These are phyloP conservation scores for Fusarium sp. DNA, from an alignment of 2,329 filamentous ascomycete species.

Conservation along the genomic window DNA sequence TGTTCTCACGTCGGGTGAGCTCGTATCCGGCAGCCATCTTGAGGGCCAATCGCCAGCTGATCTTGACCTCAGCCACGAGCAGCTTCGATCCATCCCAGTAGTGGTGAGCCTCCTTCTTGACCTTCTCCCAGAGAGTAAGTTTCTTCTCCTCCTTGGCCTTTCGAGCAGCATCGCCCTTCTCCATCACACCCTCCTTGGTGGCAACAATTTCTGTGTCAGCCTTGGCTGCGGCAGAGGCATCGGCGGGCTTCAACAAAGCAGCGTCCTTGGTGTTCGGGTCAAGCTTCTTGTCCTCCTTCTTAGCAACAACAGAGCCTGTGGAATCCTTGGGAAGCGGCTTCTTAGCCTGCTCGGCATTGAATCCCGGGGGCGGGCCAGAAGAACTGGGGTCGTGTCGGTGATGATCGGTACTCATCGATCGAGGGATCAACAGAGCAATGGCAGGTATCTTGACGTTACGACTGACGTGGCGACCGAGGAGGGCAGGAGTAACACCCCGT, in stretches of 20 bases:
- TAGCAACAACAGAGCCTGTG: slow-evolving; percentile 46
- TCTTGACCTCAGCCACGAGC: slow-evolving; percentile 88
- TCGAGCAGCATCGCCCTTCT: slow-evolving; percentile 67
- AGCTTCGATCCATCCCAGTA: slow-evolving; percentile 99
- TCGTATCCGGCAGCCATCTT: slow-evolving; percentile 99
- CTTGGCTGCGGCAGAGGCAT: slow-evolving; percentile 45
- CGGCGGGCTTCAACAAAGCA: slow-evolving; percentile 30
- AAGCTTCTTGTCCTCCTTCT: slow-evolving; percentile 48
- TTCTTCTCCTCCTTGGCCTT: slow-evolving; percentile 80
- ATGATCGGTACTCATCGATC: slow-evolving; percentile 67
- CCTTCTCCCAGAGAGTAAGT: slow-evolving; percentile 86
- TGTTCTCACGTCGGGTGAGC: slow-evolving; percentile 89
- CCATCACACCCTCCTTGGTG: slow-evolving; percentile 66
- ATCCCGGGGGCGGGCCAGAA: slow-evolving; percentile 82
- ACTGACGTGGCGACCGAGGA: slow-evolving; percentile 58
- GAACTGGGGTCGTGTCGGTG: slow-evolving; percentile 61
- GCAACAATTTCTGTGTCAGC: slow-evolving; percentile 53
- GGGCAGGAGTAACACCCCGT: slow-evolving; percentile 56
- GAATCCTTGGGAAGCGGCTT: slow-evolving; percentile 75
- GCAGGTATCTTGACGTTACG: slow-evolving; percentile 59
- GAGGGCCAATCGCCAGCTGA: slow-evolving; percentile 88
- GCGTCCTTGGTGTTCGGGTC: slow-evolving; percentile 27
- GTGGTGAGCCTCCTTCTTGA: slow-evolving; percentile 92
- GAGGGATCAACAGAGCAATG: slow-evolving; percentile 66
- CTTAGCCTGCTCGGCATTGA: slow-evolving; percentile 89